Percentiles rank a stretch among this genome's conserved stretches.
These are phyloP conservation scores for Sphagnum magellanicum DNA, from an alignment of 228 moss, liverwort and hornwort genomes.

Conservation along the genomic window DNA sequence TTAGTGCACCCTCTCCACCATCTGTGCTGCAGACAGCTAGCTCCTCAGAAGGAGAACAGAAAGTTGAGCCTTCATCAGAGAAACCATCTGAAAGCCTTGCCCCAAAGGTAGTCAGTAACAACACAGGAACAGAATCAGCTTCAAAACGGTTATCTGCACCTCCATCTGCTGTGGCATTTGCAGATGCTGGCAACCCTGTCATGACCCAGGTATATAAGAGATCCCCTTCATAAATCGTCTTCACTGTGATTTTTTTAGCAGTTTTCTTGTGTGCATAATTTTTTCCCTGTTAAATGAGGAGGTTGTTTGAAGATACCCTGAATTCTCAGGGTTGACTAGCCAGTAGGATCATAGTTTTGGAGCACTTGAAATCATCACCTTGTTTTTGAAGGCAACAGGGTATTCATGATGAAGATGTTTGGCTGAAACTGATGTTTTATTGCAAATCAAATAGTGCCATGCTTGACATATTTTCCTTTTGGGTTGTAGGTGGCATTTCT, in stretches of 20 bases:
- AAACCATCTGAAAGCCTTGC: slow-evolving; percentile 28
- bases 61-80: slow-evolving; percentile 19
- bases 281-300: too few relatives aligned
- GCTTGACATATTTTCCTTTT: slow-evolving; percentile 13
- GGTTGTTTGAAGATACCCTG: too few relatives aligned
- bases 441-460: not conserved
- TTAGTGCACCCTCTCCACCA: slow-evolving; percentile 28
- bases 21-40: slow-evolving; percentile 24
- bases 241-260: too few relatives aligned
- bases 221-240: not conserved
- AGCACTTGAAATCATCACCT: too few relatives aligned
- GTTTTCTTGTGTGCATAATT: too few relatives aligned
- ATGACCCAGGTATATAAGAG: slow-evolving; percentile 77
- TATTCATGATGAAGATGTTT: not conserved
- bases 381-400: too few relatives aligned
- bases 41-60: slow-evolving; percentile 25
- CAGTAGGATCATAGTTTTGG: too few relatives aligned
- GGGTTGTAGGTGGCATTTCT: slow-evolving; percentile 82
- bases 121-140: slow-evolving; percentile 28
- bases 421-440: not conserved
- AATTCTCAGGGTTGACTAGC: too few relatives aligned
- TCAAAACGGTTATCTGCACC: slow-evolving; percentile 42
- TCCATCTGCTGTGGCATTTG: slow-evolving; percentile 70
- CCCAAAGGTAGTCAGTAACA: slow-evolving; percentile 17
- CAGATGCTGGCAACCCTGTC: slow-evolving; percentile 98